Evolutionary conservation across 352 stramenopile species (phyloP).

Genomic region (Phytophthora pluvialis): DNA sequence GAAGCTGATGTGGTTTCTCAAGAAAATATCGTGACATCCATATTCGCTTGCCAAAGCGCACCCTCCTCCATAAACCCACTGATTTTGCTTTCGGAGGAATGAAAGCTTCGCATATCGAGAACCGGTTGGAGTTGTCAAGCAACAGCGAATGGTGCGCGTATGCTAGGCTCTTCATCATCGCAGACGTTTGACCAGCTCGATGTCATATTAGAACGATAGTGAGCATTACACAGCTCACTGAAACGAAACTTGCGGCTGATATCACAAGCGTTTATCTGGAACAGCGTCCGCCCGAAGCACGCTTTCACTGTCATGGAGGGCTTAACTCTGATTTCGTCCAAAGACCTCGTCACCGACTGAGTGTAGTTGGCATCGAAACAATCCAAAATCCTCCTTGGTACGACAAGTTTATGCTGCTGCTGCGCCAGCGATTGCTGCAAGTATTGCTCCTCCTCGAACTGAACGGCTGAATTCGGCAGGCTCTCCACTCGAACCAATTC

Average conservation of each 20-base stretch:
- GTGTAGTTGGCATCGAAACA: neutral
- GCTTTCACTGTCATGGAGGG: neutral
- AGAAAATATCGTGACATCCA: conserved; percentile 1
- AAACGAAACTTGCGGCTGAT: neutral
- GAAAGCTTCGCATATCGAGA: neutral
- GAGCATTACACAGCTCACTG: neutral
- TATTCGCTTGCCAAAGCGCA: neutral
- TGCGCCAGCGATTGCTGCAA: neutral
- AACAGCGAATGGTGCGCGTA: neutral
- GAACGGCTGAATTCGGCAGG: neutral
- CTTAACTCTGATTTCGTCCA: neutral
- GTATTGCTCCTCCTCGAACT: neutral
- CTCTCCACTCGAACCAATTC: neutral
- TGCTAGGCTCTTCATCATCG: neutral
- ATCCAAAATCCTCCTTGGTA: neutral
- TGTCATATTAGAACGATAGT: neutral
- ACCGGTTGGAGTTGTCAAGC: neutral
- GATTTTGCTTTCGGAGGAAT: neutral
- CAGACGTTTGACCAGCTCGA: conserved; percentile 3
- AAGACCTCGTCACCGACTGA: neutral
- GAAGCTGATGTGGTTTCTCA: neutral
- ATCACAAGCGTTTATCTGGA: neutral
- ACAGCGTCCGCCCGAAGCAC: neutral
- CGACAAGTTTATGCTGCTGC: neutral
- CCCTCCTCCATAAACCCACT: neutral